Evolutionary conservation across 1,284 basidiomycete species (phyloP), one percentile per base, ranked within the genome.

Genomic region (Puccinia brachypodii): DNA sequence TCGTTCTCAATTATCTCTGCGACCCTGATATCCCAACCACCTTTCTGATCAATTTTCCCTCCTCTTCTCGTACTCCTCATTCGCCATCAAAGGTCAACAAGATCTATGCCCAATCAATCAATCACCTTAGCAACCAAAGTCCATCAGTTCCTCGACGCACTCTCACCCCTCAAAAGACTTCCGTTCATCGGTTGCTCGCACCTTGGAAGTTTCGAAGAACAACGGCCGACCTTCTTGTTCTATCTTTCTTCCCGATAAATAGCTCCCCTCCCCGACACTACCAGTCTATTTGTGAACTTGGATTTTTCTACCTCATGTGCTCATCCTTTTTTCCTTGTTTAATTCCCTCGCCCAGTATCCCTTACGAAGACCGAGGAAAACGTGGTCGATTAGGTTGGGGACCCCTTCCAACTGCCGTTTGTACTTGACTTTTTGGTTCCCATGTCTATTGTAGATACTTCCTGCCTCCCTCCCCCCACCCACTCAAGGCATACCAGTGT

Each of bases 371-470:
- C 62, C 62, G 1, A 22, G 31, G 40, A 64, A 19, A 64, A 38
- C 62, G 28, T 22, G 62, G n/a, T 38, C 36, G 36, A 38, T 38
- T 36, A 36, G 36, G 14, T 64, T 36, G 33, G 38, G 56, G 14
- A 9, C 36, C 36, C 62, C 53, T 3, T 64, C 62, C 16, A 64
- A 38, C 62, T 64, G 62, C 16, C 62, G 16, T 33, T 64, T 64
- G 28, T 64, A 16, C 28, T 62, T 58, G 8, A 28, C n/a, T 33
- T 3, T 36, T 62, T 33, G 60, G 31, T 62, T 36, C 22, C 38
- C 60, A 62, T 36, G 16, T 62, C 60, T 33, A 64, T n/a, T n/a
- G 62, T 64, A 64, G 62, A 40, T 64, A 64, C 36, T 14, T 64
- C 40, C 36, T 64, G 11, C 62, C n/a, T 56, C n/a, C 62, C 36